These are phyloP conservation scores for Amanita phalloides DNA, from an alignment of 768 basidiomycete genomes.

Conservation along the genomic window DNA sequence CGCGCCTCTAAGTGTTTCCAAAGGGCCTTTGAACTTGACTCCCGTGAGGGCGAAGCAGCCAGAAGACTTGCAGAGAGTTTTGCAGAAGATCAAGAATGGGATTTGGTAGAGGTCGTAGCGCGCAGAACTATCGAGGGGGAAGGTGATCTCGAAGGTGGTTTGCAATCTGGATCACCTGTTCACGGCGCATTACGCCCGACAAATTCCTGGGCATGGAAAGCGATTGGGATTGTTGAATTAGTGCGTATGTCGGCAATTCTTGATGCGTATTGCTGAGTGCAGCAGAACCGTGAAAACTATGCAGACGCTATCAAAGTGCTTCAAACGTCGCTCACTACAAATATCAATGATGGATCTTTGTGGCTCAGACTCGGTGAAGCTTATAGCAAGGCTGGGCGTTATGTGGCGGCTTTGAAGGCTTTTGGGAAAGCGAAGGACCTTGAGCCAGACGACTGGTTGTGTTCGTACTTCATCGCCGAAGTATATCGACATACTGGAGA, in stretches of 20 bases:
- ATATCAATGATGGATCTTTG: conserved; percentile 64
- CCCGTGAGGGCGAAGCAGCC: conserved; percentile 80
- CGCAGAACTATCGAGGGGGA: conserved; percentile 89
- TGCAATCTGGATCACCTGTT: conserved; percentile 24
- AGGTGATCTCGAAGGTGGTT: conserved; percentile 60
- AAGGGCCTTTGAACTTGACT: conserved; percentile 95
- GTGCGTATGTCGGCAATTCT: conserved; percentile 33
- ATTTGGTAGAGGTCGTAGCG: conserved; percentile 90
- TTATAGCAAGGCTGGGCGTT: conserved; percentile 80
- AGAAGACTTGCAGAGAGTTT: conserved; percentile 78
- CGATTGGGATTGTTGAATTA: conserved; percentile 82
- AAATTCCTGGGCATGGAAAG: conserved; percentile 98
- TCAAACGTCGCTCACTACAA: conserved; percentile 76
- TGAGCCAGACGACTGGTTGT: conserved; percentile 73
- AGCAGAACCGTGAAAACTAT: conserved; percentile 60
- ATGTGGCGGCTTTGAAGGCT: conserved; percentile 84
- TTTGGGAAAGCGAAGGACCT: conserved; percentile 66
- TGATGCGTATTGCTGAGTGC: neutral
- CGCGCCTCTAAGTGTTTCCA: conserved; percentile 95
- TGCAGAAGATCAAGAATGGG: conserved; percentile 91
- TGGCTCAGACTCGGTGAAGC: conserved; percentile 93
- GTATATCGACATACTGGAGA: conserved; percentile 72
- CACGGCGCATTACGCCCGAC: conserved; percentile 42
- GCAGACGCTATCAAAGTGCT: conserved; percentile 69
- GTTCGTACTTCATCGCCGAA: conserved; percentile 73